These are phyloP conservation scores for Psilocybe azurescens DNA, from an alignment of 768 basidiomycete genomes.

Conservation along the genomic window DNA sequence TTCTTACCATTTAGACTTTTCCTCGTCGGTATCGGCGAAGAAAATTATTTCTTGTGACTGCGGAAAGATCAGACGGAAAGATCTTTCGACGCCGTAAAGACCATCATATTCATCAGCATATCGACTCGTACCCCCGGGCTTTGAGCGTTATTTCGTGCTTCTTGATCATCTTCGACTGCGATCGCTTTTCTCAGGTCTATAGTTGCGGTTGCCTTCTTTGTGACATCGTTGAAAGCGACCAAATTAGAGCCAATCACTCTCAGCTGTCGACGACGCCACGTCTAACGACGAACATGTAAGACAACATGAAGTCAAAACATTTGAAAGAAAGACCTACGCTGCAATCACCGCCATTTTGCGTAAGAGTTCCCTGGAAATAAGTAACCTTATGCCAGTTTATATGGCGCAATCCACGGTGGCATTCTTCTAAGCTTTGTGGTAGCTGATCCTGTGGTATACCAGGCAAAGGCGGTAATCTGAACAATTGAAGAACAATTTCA, in stretches of 20 bases:
- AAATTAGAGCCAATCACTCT: slow-evolving; percentile 86
- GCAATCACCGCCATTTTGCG: slow-evolving; percentile 94
- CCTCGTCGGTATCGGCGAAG: slow-evolving; percentile 89
- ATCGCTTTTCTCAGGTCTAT: slow-evolving; percentile 89
- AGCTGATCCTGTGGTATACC: slow-evolving; percentile 78
- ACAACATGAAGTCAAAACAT: not conserved
- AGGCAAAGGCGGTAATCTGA: slow-evolving; percentile 88
- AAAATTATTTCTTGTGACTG: slow-evolving; percentile 83
- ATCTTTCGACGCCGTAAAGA: slow-evolving; percentile 75
- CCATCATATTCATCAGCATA: slow-evolving; percentile 64
- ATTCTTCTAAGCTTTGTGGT: slow-evolving; percentile 93
- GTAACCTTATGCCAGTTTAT: slow-evolving; percentile 95
- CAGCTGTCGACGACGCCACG: slow-evolving; percentile 83
- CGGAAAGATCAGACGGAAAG: slow-evolving; percentile 85
- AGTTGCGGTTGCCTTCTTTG: slow-evolving; percentile 87
- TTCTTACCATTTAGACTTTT: slow-evolving; percentile 81
- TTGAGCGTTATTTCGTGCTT: slow-evolving; percentile 39
- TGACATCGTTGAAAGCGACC: slow-evolving; percentile 91
- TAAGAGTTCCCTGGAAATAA: slow-evolving; percentile 91
- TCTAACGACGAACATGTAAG: slow-evolving; percentile 43
- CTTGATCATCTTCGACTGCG: slow-evolving; percentile 78
- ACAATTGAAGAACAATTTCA: slow-evolving; percentile 88
- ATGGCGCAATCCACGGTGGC: slow-evolving; percentile 84
- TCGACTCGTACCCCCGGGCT: slow-evolving; percentile 27
- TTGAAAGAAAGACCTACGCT: slow-evolving; percentile 54